phyloP scores from a whole-genome alignment of 306 rosid species.

The Pyrus communis region DNA sequence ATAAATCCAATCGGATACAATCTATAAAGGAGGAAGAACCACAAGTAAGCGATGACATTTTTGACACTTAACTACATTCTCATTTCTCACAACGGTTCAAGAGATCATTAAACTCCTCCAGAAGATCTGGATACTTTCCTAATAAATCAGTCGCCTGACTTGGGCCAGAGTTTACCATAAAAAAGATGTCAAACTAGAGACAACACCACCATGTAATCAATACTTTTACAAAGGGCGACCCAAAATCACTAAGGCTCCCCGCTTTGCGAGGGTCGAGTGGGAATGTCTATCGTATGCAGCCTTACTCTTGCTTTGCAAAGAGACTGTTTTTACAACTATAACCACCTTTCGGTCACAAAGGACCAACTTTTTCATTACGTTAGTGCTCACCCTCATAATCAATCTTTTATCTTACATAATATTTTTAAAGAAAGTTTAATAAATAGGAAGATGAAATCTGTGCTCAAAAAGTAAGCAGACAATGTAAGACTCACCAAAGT shows the following conservation, averaged over 20 bases:
- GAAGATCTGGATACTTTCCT: slow-evolving; percentile 80
- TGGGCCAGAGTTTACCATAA: slow-evolving; percentile 5
- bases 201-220: background rate
- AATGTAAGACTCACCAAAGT: slow-evolving; percentile 45
- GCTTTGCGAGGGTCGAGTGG: no score
- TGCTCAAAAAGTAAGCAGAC: background rate
- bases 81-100: slow-evolving; percentile 78
- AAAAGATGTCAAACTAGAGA: background rate
- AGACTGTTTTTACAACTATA: accelerated
- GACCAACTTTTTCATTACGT: no score
- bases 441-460: no score
- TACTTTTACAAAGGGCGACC: no score
- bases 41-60: slow-evolving; percentile 11
- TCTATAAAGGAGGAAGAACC: slow-evolving; percentile 7
- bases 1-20: slow-evolving; percentile 28
- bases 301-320: no score
- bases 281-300: no score
- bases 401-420: no score
- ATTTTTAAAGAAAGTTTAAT: no score
- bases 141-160: slow-evolving; percentile 77
- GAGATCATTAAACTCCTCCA: slow-evolving; percentile 80
- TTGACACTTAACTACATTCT: slow-evolving; percentile 58
- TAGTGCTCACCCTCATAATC: background rate
- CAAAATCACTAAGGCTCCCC: no score
- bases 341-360: no score